Percentiles rank a stretch among this genome's conserved stretches.
phyloP scores from a whole-genome alignment of 169 alveolate genomes.

The Babesia gibsoni region DNA sequence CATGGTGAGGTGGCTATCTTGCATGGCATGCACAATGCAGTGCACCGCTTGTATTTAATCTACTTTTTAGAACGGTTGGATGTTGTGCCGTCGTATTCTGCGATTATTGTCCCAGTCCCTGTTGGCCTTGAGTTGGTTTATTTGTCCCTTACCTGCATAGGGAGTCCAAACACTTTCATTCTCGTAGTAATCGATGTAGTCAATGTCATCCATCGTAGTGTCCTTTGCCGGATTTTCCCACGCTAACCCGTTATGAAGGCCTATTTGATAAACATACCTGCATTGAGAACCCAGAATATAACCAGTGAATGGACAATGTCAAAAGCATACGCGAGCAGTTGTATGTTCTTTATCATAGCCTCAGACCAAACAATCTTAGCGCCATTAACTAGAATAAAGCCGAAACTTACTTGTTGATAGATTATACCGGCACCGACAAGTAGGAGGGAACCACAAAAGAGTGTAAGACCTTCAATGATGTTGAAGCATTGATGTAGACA shows the following conservation, averaged over 20 bases:
- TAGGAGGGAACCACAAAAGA: constrained; percentile 10
- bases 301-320: constrained; percentile 24
- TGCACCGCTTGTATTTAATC: no score
- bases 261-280: constrained; percentile 1
- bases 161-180: constrained; percentile 59
- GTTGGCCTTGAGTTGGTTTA: background rate
- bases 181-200: constrained; percentile 5
- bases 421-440: constrained; percentile 6
- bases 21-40: no score
- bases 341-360: background rate
- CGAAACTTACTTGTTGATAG: constrained; percentile 1
- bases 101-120: constrained; percentile 24
- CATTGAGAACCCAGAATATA: constrained; percentile 16
- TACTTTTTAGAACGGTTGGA: no score
- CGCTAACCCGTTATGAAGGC: background rate
- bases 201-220: background rate
- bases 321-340: constrained; percentile 3
- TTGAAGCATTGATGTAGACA: background rate
- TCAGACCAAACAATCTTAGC: constrained; percentile 32
- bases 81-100: constrained; percentile 14
- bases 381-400: background rate
- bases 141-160: constrained; percentile 20
- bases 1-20: no score
- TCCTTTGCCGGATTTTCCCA: constrained; percentile 52
- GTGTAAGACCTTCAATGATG: constrained; percentile 33